Base-by-base conservation (phyloP, 371 early-diverging fungal genomes). In the Mortierella sp. region DNA sequence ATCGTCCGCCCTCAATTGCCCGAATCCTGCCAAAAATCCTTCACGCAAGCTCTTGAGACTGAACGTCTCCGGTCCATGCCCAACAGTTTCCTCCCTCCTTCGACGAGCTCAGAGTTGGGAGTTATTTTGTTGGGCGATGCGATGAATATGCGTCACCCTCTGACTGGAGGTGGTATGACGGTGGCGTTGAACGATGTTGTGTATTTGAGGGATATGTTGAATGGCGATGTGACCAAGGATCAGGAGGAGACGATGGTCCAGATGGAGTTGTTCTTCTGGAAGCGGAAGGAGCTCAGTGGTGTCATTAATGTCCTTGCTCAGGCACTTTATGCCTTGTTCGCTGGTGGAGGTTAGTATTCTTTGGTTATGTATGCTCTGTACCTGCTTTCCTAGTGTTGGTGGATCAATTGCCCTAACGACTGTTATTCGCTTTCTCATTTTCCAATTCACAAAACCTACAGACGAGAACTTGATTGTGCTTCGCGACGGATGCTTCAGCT, bases 151-250 rank as follows among this genome's bases (percentile, higher is more conserved):
- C 92, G 98, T 32, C 97, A 97, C 77, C 98, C 98, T 18, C 88
- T 99, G 63, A 98, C 98, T 1, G 98, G 99, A 65, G 97, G 94
- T 77, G 99, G 99, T 27, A 99, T 99, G 99, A 98, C 99, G 0
- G 96, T 99, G 0, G 99, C 95, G 2, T 89, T 98, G 49, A 94
- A 95, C 90, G 99, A 99, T 88, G 96, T 96, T 5, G 93, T 97
- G 2, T 89, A 92, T 14, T 73, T 97, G 49, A 80, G 88, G 43
- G 82, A 86, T 54, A 83, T 79, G 74, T 83, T 90, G 75, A 87
- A 87, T 56, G 88, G 92, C 8, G 92, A 93, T 48, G 92, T 91
- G 49, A 88, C 92, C 51, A 87, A 84, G 27, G 90, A 92, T 48
- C 83, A 88, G 56, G 90, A 90, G 38, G 82, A 91, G 68, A 87